These are phyloP conservation scores for Capsicum baccatum DNA, from an alignment of 257 asterid genomes.

Conservation along the genomic window DNA sequence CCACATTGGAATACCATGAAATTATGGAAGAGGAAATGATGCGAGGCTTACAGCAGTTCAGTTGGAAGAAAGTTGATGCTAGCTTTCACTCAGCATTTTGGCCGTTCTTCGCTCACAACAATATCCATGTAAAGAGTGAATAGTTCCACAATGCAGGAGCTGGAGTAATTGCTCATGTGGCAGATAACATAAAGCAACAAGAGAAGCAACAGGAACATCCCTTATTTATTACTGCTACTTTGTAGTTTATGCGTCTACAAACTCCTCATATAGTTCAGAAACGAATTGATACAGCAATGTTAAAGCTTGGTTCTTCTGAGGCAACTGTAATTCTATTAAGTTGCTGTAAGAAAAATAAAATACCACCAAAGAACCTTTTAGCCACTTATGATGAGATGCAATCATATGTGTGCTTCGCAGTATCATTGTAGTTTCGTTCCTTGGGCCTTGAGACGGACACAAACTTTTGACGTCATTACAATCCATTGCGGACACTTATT, in stretches of 20 bases:
- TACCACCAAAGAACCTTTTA: not conserved
- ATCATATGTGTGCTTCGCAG: no score
- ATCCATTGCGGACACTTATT: no score
- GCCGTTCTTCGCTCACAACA: no score
- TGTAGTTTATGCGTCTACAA: conserved; percentile 40
- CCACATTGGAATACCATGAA: conserved; percentile 74
- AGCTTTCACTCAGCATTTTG: no score
- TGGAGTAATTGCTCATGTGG: conserved; percentile 85
- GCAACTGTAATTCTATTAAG: not conserved
- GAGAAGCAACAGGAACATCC: conserved; percentile 59
- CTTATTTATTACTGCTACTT: conserved; percentile 58
- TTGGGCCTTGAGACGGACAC: no score
- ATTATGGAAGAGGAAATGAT: conserved; percentile 35
- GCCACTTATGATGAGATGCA: not conserved
- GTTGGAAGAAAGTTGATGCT: no score
- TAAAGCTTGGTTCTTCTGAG: not conserved
- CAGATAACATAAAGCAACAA: conserved; percentile 75
- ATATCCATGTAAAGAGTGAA: conserved; percentile 29
- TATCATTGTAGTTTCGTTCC: no score
- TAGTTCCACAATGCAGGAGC: conserved; percentile 84
- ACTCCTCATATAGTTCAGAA: not conserved
- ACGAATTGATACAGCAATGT: not conserved
- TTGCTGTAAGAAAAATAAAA: not conserved
- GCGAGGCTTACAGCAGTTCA: no score
- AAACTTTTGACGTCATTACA: no score